Percentiles rank a stretch among this genome's conserved stretches.
Evolutionary conservation across 2,329 filamentous ascomycete species (phyloP).

Genomic region (Didymella segeticola): DNA sequence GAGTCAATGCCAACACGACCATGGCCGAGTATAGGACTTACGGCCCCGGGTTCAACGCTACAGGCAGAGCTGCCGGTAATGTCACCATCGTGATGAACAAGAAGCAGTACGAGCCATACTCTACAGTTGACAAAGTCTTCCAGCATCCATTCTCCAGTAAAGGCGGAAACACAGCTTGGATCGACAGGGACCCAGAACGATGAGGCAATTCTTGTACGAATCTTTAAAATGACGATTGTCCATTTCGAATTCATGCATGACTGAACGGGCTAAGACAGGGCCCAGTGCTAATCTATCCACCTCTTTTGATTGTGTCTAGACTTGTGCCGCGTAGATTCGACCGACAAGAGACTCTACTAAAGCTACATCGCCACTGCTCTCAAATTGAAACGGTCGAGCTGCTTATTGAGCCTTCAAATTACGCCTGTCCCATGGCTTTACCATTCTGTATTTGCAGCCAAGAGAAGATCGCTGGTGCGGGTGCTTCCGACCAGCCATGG

Average conservation of each 20-base stretch:
- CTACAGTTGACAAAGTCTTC: conserved; percentile 33
- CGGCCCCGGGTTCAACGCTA: conserved; percentile 63
- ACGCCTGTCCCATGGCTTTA: background rate
- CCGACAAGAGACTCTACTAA: too few species aligned
- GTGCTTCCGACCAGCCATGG: background rate
- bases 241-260: too few species aligned
- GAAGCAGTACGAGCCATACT: conserved; percentile 39
- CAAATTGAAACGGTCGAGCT: too few species aligned
- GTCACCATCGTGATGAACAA: conserved; percentile 57
- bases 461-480: background rate
- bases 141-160: conserved; percentile 48
- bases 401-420: too few species aligned
- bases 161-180: conserved; percentile 58
- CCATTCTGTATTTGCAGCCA: background rate
- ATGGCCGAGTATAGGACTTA: conserved; percentile 63
- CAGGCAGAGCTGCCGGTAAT: conserved; percentile 50
- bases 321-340: too few species aligned
- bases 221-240: too few species aligned
- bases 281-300: too few species aligned
- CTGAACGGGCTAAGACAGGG: too few species aligned
- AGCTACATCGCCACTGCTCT: too few species aligned
- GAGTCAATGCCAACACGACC: conserved; percentile 52
- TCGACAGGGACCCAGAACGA: conserved; percentile 47
- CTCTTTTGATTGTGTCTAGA: too few species aligned
- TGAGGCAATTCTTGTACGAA: too few species aligned